phyloP scores from a whole-genome alignment of 495 filamentous ascomycete species.

The Penicillium cataractarum region DNA sequence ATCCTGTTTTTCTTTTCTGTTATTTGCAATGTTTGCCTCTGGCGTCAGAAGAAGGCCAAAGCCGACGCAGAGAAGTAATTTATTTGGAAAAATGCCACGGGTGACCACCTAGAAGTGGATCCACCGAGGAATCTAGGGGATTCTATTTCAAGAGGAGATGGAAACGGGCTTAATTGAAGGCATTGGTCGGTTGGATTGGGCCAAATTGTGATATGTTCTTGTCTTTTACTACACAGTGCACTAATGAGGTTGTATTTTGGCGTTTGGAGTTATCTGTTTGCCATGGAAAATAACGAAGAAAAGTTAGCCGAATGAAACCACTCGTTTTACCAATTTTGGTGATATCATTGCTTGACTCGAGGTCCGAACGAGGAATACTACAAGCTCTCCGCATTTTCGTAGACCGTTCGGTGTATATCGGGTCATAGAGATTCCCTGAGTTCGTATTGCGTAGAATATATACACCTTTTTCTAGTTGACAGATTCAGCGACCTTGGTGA shows the following conservation, averaged over 20 bases:
- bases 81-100: neutral
- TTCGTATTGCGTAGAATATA: neutral
- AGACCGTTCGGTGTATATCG: neutral
- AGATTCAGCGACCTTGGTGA: neutral
- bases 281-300: neutral
- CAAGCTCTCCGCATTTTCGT: neutral
- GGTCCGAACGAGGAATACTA: neutral
- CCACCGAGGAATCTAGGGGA: neutral
- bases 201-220: neutral
- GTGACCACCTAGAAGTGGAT: neutral
- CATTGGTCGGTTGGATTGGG: neutral
- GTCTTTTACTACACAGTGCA: neutral
- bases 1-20: conserved; percentile 72
- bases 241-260: conserved; percentile 5
- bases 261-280: conserved; percentile 2
- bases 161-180: neutral
- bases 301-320: neutral
- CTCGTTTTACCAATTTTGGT: neutral
- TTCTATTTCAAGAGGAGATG: neutral
- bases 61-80: conserved; percentile 30
- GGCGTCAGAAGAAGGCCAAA: conserved; percentile 55
- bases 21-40: conserved; percentile 60
- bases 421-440: too few relatives aligned
- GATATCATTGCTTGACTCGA: neutral
- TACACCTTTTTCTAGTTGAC: neutral